phyloP scores from a whole-genome alignment of 2,329 filamentous ascomycete species.

The Neocatenulostroma microsporum region DNA sequence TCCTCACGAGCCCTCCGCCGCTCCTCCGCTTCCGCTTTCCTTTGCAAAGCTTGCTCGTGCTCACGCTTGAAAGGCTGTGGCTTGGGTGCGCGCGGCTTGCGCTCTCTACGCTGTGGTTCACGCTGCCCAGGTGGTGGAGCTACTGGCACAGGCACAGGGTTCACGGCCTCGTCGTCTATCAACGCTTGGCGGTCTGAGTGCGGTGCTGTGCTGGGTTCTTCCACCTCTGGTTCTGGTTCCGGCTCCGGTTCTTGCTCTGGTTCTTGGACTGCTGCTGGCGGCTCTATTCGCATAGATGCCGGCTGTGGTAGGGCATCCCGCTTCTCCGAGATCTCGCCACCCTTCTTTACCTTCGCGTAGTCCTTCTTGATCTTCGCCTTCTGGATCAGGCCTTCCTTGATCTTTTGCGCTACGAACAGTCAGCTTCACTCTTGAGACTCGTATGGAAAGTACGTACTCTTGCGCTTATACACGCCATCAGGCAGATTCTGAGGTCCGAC shows the following conservation, averaged over 20 bases:
- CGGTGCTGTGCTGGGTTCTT: constrained; percentile 41
- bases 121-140: constrained; percentile 8
- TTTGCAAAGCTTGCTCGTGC: constrained; percentile 41
- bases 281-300: constrained; percentile 20
- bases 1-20: constrained; percentile 53
- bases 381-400: constrained; percentile 80
- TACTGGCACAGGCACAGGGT: constrained; percentile 8
- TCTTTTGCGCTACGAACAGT: constrained; percentile 60
- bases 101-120: constrained; percentile 9
- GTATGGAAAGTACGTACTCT: constrained; percentile 44
- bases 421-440: background rate
- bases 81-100: constrained; percentile 34
- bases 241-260: constrained; percentile 15
- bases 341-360: constrained; percentile 77
- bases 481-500: constrained; percentile 86
- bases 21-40: constrained; percentile 57
- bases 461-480: constrained; percentile 79
- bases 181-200: constrained; percentile 29
- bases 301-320: constrained; percentile 24
- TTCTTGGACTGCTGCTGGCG: background rate
- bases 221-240: constrained; percentile 10
- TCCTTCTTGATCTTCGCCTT: constrained; percentile 90
- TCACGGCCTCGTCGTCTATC: constrained; percentile 19
- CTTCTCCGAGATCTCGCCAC: constrained; percentile 28
- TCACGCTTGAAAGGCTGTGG: constrained; percentile 38